These are phyloP conservation scores for Themeda triandra DNA, from an alignment of 176 grass and related monocot genomes.

Conservation along the genomic window DNA sequence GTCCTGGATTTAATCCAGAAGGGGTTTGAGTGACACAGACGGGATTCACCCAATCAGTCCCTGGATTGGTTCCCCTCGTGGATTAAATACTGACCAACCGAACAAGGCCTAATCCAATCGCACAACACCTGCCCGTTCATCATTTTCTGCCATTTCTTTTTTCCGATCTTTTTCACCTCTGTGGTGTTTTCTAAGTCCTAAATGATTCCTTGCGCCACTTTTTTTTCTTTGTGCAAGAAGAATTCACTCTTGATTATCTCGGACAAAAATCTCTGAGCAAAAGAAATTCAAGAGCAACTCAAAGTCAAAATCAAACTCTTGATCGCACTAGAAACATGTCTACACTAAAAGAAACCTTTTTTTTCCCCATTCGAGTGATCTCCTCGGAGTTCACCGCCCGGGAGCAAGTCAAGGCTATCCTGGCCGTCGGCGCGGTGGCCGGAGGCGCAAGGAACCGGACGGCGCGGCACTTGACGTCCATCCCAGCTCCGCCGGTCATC, in stretches of 20 bases:
- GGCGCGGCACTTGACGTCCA: conserved; percentile 51
- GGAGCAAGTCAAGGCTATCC: conserved; percentile 18
- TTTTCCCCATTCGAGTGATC: neutral
- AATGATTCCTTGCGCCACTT: neutral
- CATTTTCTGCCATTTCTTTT: conserved; percentile 12
- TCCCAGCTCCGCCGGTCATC: conserved; percentile 1
- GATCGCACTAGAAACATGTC: neutral
- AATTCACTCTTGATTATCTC: conserved; percentile 14
- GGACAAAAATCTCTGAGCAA: conserved; percentile 29
- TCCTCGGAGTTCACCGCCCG: neutral
- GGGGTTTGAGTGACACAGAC: neutral
- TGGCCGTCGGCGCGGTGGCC: conserved; percentile 10
- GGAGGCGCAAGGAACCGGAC: conserved; percentile 34
- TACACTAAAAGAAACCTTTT: neutral
- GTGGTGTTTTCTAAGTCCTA: neutral
- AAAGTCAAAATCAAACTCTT: conserved; percentile 15
- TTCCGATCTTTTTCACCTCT: neutral
- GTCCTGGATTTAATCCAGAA: no score
- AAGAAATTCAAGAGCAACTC: conserved; percentile 14
- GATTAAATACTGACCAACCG: no score
- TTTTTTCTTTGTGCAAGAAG: neutral
- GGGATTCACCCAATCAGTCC: no score
- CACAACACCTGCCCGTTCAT: conserved; percentile 34
- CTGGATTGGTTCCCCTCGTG: no score
- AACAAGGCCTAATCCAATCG: neutral